Evolutionary conservation across 192 early-diverging fungal genomes (phyloP).

Genomic region (Backusella luteola): DNA sequence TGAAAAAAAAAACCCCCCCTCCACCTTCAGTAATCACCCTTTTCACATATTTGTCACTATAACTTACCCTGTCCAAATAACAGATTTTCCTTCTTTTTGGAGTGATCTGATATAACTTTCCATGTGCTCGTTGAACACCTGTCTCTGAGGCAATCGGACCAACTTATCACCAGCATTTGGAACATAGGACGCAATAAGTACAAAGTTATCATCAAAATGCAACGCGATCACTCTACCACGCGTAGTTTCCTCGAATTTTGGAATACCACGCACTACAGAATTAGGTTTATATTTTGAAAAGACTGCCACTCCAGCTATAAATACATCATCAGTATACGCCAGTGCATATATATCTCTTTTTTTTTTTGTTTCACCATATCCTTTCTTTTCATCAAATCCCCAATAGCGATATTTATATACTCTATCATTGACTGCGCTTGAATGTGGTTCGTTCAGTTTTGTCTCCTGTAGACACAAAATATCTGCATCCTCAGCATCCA

Average conservation of each 20-base stretch:
- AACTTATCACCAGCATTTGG: slow-evolving; percentile 80
- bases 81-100: slow-evolving; percentile 61
- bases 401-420: slow-evolving; percentile 73
- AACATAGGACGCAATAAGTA: slow-evolving; percentile 70
- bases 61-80: slow-evolving; percentile 73
- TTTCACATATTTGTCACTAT: not conserved
- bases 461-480: slow-evolving; percentile 85
- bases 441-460: slow-evolving; percentile 70
- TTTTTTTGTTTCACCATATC: slow-evolving; percentile 48
- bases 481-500: slow-evolving; percentile 78
- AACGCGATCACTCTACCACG: slow-evolving; percentile 70
- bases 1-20: not conserved
- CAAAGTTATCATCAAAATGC: slow-evolving; percentile 62
- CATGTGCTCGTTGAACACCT: slow-evolving; percentile 64
- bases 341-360: not conserved
- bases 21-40: not conserved
- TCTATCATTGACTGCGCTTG: slow-evolving; percentile 56
- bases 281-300: slow-evolving; percentile 80
- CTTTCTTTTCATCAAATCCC: slow-evolving; percentile 71
- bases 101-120: slow-evolving; percentile 64
- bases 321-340: not conserved
- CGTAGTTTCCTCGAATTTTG: slow-evolving; percentile 41
- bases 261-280: slow-evolving; percentile 58
- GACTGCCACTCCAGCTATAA: slow-evolving; percentile 64
- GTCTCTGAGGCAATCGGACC: slow-evolving; percentile 62